Evolutionary conservation across 495 filamentous ascomycete species (phyloP).

Genomic region (Xylaria nigripes): DNA sequence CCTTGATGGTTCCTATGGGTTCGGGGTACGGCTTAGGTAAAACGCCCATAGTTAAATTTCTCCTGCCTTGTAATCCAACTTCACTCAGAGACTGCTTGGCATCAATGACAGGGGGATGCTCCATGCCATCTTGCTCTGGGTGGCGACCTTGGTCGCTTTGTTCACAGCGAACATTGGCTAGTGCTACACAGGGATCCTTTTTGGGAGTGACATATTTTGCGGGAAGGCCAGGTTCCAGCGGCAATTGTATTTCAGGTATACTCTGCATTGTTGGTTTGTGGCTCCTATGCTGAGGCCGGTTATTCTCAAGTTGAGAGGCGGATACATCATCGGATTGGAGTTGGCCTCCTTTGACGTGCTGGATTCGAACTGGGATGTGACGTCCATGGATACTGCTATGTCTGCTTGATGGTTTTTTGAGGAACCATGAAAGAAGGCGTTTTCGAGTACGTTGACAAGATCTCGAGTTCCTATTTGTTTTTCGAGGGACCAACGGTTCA

Average conservation of each 20-base stretch:
- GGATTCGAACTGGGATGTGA: background rate
- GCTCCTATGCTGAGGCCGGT: conserved; percentile 2
- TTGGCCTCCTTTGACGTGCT: conserved; percentile 3
- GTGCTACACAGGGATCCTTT: conserved; percentile 1
- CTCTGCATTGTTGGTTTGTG: conserved; percentile 6
- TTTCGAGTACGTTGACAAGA: conserved; percentile 8
- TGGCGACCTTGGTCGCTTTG: conserved; percentile 2
- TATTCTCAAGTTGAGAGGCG: background rate
- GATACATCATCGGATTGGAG: conserved; percentile 3
- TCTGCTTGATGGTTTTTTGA: conserved; percentile 14
- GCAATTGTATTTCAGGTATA: conserved; percentile 5
- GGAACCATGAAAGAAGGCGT: conserved; percentile 20
- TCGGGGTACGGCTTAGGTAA: conserved; percentile 10
- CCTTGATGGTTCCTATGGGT: conserved; percentile 20
- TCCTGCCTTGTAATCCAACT: conserved; percentile 15
- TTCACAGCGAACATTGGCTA: background rate
- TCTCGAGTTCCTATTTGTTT: conserved; percentile 10
- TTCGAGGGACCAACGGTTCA: conserved; percentile 7
- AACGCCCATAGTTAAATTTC: conserved; percentile 13
- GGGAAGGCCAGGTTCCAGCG: background rate
- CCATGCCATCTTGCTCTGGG: background rate
- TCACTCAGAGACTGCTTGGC: conserved; percentile 4
- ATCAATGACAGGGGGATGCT: background rate
- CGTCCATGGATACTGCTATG: background rate
- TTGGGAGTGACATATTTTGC: conserved; percentile 4